Base-by-base conservation (phyloP, 176 grass and related monocot genomes). In the Ensete ventricosum region DNA sequence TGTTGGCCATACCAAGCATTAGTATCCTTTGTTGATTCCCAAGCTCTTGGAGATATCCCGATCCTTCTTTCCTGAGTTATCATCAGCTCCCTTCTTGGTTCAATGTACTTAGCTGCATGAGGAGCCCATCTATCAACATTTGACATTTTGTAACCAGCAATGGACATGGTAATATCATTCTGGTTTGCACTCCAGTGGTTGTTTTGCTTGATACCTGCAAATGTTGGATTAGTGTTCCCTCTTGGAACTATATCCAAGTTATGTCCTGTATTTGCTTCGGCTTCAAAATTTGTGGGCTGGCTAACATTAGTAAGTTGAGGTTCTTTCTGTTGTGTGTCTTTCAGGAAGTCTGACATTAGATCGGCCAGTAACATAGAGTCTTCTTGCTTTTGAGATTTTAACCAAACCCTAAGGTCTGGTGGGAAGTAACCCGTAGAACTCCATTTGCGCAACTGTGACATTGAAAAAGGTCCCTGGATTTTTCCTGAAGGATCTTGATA, bases 391-490 rank as follows among this genome's bases (percentile, higher is more conserved):
- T 99, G 88, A 83, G 89, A 91, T 78, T 82, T 89, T 54, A 95
- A 79, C 96, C 96, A 99, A 79, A 95, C 81, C 78, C 80, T 95
- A 55, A 89, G 77, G 66, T 87, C 80, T n/a, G 49, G 49, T 51
- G 96, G 91, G 85, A 99, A 99, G 79, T 81, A 83, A 59, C 14
- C 67, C 11, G 66, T 29, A 10, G 52, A 55, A 20, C 53, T 73
- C 96, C 96, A 99, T 22, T 88, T 99, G 79, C 79, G 89, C 74
- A 99, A 73, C 79, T 99, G 96, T 6, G 53, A 77, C 62, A 99
- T 80, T 73, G 96, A 84, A 86, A 95, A 99, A 2, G 96, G 96
- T 1, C 96, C 96, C 67, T 92, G 91, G 83, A 92, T 81, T 80
- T 68, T 86, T 88, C 96, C 96, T 75, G 67, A 80, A 48, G 96